Evolutionary conservation across 306 rosid species (phyloP).

Genomic region (Begonia masoniana): DNA sequence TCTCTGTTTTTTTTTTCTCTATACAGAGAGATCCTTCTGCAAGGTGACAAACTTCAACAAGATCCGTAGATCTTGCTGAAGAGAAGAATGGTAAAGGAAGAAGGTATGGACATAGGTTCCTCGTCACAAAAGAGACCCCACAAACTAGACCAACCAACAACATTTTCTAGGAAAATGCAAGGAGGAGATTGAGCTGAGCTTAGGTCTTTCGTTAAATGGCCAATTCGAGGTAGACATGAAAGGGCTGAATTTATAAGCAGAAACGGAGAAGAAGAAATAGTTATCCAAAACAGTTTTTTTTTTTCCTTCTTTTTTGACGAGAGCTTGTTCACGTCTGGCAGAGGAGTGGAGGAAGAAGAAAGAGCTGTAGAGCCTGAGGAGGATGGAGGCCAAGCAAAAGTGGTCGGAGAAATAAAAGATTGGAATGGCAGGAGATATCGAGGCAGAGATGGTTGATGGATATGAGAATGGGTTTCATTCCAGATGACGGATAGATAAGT

Average conservation of each 20-base stretch:
- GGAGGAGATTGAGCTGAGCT: slow-evolving; percentile 44
- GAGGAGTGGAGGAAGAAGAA: slow-evolving; percentile 69
- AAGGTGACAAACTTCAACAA: too few species aligned
- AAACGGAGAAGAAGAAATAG: slow-evolving; percentile 14
- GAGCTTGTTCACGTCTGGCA: slow-evolving; percentile 57
- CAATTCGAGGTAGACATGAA: slow-evolving; percentile 65
- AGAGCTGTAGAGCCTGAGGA: slow-evolving; percentile 55
- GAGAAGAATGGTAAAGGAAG: too few species aligned
- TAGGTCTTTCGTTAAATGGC: slow-evolving; percentile 75
- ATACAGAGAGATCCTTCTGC: too few species aligned
- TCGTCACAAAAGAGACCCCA: too few species aligned
- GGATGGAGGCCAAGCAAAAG: slow-evolving; percentile 63
- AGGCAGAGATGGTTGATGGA: slow-evolving; percentile 3
- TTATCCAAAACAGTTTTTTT: not conserved
- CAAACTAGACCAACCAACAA: too few species aligned
- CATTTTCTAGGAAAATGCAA: too few species aligned
- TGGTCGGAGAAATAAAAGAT: slow-evolving; percentile 56
- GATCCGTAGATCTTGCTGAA: too few species aligned
- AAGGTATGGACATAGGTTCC: too few species aligned
- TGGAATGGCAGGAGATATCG: slow-evolving; percentile 27
- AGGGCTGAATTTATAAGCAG: slow-evolving; percentile 29
- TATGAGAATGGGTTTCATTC: not conserved
- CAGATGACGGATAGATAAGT: not conserved
- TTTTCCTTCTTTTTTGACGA: slow-evolving; percentile 15
- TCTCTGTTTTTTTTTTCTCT: too few species aligned